These are phyloP conservation scores for Mycena indigotica DNA, from an alignment of 768 basidiomycete species.

Conservation along the genomic window DNA sequence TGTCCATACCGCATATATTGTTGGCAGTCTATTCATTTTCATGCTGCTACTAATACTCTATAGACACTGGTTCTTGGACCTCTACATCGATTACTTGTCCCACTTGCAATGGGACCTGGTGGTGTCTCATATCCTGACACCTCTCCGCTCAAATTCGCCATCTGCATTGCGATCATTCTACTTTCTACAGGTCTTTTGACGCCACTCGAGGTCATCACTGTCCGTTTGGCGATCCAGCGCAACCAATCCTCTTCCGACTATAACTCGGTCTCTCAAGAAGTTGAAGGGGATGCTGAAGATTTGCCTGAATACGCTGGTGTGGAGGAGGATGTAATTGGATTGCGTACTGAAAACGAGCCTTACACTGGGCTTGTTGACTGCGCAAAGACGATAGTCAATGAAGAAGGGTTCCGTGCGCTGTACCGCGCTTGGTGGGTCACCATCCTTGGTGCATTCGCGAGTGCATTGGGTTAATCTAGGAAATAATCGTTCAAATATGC, in stretches of 20 bases:
- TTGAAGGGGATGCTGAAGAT: slow-evolving; percentile 64
- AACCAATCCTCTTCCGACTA: slow-evolving; percentile 78
- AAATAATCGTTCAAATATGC: neutral
- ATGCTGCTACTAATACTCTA: neutral
- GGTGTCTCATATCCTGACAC: slow-evolving; percentile 43
- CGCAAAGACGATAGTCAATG: slow-evolving; percentile 71
- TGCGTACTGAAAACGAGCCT: slow-evolving; percentile 78
- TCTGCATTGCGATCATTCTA: slow-evolving; percentile 60
- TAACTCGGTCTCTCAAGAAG: slow-evolving; percentile 75
- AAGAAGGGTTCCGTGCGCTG: slow-evolving; percentile 74
- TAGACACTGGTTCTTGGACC: slow-evolving; percentile 43
- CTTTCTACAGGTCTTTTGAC: slow-evolving; percentile 62
- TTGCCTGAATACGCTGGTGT: slow-evolving; percentile 63
- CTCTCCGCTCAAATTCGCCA: slow-evolving; percentile 48
- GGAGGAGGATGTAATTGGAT: slow-evolving; percentile 83
- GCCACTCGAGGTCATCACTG: slow-evolving; percentile 79
- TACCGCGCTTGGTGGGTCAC: slow-evolving; percentile 90
- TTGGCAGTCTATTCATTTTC: slow-evolving; percentile 16
- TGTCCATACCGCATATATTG: slow-evolving; percentile 46
- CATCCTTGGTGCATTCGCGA: slow-evolving; percentile 59
- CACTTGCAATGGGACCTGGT: slow-evolving; percentile 37
- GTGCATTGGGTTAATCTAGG: slow-evolving; percentile 48
- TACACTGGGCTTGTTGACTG: slow-evolving; percentile 77
- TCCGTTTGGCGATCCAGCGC: slow-evolving; percentile 79
- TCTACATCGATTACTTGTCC: slow-evolving; percentile 48